Percentiles rank a stretch among this genome's conserved stretches.
Evolutionary conservation across 495 filamentous ascomycete species (phyloP).

Genomic region (Penicillium verhagenii): DNA sequence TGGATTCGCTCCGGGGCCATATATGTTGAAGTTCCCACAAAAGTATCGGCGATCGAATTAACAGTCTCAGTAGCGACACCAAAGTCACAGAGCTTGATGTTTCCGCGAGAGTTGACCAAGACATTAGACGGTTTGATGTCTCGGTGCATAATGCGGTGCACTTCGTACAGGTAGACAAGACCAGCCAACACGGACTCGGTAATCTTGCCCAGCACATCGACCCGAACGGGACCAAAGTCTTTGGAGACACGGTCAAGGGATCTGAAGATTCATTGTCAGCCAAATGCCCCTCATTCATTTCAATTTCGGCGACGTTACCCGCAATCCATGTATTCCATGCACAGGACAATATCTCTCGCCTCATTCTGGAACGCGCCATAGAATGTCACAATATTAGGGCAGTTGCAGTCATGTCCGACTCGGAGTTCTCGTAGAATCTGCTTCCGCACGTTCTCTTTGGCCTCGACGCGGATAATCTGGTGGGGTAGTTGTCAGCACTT

Average conservation of each 20-base stretch:
- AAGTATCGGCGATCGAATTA: constrained; percentile 96
- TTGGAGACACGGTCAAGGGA: constrained; percentile 94
- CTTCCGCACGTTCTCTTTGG: constrained; percentile 92
- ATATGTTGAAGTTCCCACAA: constrained; percentile 97
- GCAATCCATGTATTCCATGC: constrained; percentile 99
- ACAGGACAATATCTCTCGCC: constrained; percentile 94
- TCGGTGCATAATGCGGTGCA: constrained; percentile 95
- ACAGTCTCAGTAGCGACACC: constrained; percentile 94
- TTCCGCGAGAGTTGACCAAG: constrained; percentile 86
- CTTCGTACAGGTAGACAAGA: constrained; percentile 89
- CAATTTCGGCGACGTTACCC: constrained; percentile 60
- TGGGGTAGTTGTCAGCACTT: constrained; percentile 6
- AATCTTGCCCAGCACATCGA: constrained; percentile 99
- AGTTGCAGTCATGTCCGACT: constrained; percentile 98
- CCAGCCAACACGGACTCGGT: constrained; percentile 95
- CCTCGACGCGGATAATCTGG: constrained; percentile 96
- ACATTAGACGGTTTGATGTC: constrained; percentile 99
- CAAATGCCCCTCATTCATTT: constrained; percentile 2
- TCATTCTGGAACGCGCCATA: constrained; percentile 97
- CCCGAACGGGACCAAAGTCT: constrained; percentile 89
- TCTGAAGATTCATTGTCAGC: constrained; percentile 46
- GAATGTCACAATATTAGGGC: constrained; percentile 92
- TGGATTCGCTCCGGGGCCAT: constrained; percentile 99
- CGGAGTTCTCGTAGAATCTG: constrained; percentile 94
- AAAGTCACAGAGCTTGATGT: constrained; percentile 98